Evolutionary conservation across 768 basidiomycete species (phyloP).

Genomic region (Rhodotorula graminis): DNA sequence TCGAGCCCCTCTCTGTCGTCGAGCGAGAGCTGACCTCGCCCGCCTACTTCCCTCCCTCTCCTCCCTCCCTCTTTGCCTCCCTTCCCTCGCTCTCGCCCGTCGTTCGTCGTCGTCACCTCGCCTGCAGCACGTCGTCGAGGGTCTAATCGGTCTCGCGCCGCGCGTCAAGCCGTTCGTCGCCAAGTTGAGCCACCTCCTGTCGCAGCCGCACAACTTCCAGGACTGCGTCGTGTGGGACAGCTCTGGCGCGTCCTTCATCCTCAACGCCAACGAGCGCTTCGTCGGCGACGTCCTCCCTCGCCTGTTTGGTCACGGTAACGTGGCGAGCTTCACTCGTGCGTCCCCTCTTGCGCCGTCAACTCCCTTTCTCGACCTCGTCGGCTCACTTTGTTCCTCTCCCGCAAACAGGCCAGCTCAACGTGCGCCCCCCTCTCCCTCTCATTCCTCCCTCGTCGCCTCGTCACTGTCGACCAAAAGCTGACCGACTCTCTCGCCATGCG

Average conservation of each 20-base stretch:
- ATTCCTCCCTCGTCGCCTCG: not conserved
- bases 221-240: slow-evolving; percentile 6
- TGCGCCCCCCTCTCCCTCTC: not conserved
- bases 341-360: not conserved
- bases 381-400: not conserved
- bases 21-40: not conserved
- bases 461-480: not conserved
- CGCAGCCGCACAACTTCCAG: not conserved
- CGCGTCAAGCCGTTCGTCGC: slow-evolving; percentile 16
- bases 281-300: not conserved
- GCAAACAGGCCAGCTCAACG: slow-evolving; percentile 10
- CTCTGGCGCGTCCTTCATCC: slow-evolving; percentile 5
- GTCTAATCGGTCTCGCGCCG: not conserved
- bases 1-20: fast-evolving
- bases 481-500: not conserved
- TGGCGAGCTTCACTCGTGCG: slow-evolving; percentile 5
- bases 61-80: no score
- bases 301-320: not conserved
- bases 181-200: slow-evolving; percentile 3
- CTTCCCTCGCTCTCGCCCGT: not conserved
- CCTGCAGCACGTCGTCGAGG: not conserved
- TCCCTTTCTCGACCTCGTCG: not conserved
- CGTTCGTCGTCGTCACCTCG: not conserved
- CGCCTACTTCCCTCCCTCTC: no score
- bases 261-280: slow-evolving; percentile 5